These are phyloP conservation scores for Protomyces macrosporus DNA, from an alignment of 1,139 yeast genomes.

Conservation along the genomic window DNA sequence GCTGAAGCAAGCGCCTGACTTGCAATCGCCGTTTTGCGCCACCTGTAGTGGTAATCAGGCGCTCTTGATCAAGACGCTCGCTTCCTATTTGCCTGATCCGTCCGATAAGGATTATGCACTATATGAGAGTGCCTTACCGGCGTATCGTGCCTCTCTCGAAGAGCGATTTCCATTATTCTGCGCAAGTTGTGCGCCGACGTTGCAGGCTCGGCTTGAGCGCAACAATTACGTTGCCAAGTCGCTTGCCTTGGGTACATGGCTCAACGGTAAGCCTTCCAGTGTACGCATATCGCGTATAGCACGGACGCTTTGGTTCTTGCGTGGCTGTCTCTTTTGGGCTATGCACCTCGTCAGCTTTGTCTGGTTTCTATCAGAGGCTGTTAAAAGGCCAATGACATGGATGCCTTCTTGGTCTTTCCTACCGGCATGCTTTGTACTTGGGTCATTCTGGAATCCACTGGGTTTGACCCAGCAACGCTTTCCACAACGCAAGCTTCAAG, in stretches of 20 bases:
- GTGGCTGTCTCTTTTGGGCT: constrained; percentile 30
- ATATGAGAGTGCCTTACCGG: constrained; percentile 27
- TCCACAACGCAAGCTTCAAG: neutral
- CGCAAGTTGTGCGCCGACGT: constrained; percentile 27
- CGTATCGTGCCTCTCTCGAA: constrained; percentile 29
- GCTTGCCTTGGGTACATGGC: constrained; percentile 30
- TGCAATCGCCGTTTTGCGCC: constrained; percentile 31
- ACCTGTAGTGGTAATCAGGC: constrained; percentile 31
- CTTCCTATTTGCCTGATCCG: constrained; percentile 31
- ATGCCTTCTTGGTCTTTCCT: neutral
- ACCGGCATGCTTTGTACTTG: constrained; percentile 8
- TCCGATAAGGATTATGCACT: constrained; percentile 18
- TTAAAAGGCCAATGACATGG: neutral
- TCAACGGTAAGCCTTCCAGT: constrained; percentile 11
- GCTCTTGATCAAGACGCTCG: constrained; percentile 29
- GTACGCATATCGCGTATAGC: neutral
- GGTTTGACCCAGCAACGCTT: neutral
- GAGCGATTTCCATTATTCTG: constrained; percentile 32
- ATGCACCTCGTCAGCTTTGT: constrained; percentile 6
- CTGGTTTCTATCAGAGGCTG: constrained; percentile 26
- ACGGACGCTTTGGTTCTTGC: constrained; percentile 25
- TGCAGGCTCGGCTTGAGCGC: constrained; percentile 28
- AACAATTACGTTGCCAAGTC: constrained; percentile 32
- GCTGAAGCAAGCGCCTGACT: neutral
- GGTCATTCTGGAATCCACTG: constrained; percentile 10